Conservation (phyloP, 108 stramenopile genomes). For the Cyclotella baltica region DNA sequence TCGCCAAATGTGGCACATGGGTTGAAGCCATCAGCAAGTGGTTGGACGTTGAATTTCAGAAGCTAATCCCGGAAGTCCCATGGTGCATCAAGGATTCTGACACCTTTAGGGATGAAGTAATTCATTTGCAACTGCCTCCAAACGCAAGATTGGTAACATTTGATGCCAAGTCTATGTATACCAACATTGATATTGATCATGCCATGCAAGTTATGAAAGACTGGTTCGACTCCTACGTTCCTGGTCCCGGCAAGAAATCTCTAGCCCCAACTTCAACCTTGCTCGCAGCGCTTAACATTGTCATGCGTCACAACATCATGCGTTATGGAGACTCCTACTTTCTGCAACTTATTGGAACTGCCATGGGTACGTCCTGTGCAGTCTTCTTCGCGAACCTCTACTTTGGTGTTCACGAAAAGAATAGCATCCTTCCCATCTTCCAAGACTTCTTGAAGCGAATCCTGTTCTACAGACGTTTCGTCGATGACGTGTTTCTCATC, state of each 20-base stretch:
- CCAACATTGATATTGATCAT: slow-evolving; percentile 1
- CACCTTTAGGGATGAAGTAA: neutral
- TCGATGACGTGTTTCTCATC: slow-evolving; percentile 14
- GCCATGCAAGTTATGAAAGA: neutral
- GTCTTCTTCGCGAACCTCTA: neutral
- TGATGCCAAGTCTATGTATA: slow-evolving; percentile 3
- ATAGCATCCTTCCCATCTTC: neutral
- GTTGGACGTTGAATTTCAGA: slow-evolving; percentile 24
- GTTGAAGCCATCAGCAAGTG: slow-evolving; percentile 16
- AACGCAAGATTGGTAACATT: neutral
- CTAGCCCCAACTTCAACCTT: neutral
- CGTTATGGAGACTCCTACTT: neutral
- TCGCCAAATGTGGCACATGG: slow-evolving; percentile 16
- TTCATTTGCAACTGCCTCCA: neutral
- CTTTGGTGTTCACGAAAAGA: neutral
- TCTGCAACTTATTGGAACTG: too few species aligned
- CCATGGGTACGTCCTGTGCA: too few species aligned
- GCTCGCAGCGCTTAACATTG: neutral
- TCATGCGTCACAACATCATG: neutral
- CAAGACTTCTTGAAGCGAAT: neutral
- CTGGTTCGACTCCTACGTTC: neutral
- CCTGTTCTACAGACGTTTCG: neutral
- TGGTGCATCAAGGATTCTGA: slow-evolving; percentile 17
- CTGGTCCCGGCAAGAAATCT: neutral
- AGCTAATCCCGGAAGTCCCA: neutral